These are phyloP conservation scores for Neonectria faginata DNA, from an alignment of 2,329 filamentous ascomycete species.

Conservation along the genomic window DNA sequence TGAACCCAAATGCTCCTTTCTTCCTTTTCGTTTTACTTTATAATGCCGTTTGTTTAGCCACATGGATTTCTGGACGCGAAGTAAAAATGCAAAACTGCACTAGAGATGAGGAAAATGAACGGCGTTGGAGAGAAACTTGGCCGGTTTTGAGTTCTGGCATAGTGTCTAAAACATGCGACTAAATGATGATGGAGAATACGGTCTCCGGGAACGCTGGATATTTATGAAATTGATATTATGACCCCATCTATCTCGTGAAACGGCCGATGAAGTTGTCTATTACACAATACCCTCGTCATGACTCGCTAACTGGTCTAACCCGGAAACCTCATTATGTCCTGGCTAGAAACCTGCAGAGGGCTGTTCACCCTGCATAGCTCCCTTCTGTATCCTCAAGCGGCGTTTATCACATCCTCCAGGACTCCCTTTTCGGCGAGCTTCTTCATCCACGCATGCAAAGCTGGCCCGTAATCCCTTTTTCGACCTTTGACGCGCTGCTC, in stretches of 20 bases:
- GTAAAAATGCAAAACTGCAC: constrained; percentile 1
- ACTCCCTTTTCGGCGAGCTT: constrained; percentile 75
- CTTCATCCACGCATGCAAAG: constrained; percentile 76
- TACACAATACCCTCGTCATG: background rate
- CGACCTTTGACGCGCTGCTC: constrained; percentile 65
- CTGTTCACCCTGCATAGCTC: background rate
- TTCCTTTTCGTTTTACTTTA: background rate
- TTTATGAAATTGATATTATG: constrained; percentile 4
- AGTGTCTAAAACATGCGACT: background rate
- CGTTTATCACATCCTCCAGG: constrained; percentile 58
- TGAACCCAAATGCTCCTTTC: constrained; percentile 51
- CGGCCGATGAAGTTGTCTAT: background rate
- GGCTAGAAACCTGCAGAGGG: background rate
- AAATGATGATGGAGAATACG: background rate
- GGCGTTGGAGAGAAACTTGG: constrained; percentile 14
- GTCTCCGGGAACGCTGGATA: constrained; percentile 15
- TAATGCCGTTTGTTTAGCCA: background rate
- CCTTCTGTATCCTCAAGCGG: constrained; percentile 27
- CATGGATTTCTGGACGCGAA: background rate
- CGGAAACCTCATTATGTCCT: background rate
- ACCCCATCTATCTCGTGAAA: background rate
- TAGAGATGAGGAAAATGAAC: constrained; percentile 5
- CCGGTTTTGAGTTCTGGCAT: constrained; percentile 8
- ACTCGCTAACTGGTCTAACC: background rate
- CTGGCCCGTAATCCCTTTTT: constrained; percentile 76